These are phyloP conservation scores for Halophytophthora batemanensis DNA, from an alignment of 352 stramenopile species.

Conservation along the genomic window DNA sequence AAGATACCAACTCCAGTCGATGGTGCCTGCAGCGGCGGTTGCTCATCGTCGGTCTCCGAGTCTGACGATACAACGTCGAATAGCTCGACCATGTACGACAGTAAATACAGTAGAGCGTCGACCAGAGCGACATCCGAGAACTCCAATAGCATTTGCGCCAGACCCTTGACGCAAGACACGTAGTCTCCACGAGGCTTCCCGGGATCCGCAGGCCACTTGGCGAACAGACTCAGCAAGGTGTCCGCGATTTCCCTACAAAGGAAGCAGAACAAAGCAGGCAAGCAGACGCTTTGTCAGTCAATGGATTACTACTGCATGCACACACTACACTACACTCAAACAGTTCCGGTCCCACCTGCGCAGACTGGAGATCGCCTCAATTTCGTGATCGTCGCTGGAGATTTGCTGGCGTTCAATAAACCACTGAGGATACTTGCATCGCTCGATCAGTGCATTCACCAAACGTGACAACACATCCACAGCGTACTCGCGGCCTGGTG, in stretches of 20 bases:
- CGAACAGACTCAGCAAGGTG: constrained; percentile 77
- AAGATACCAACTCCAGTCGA: constrained; percentile 55
- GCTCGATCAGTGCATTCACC: constrained; percentile 63
- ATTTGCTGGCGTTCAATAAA: constrained; percentile 58
- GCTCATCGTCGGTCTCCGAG: constrained; percentile 52
- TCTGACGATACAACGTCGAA: constrained; percentile 82
- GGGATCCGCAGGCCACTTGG: constrained; percentile 63
- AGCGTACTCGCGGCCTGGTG: constrained; percentile 29
- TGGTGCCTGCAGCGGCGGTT: constrained; percentile 15
- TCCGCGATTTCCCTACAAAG: constrained; percentile 69
- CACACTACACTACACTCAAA: neutral
- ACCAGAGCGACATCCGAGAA: constrained; percentile 53
- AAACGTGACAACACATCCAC: constrained; percentile 51
- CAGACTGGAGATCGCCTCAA: constrained; percentile 47
- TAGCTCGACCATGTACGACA: constrained; percentile 76
- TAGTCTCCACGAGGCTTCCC: constrained; percentile 34
- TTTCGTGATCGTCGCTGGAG: constrained; percentile 48
- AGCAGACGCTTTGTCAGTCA: constrained; percentile 6
- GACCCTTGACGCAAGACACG: constrained; percentile 55
- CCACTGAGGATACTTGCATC: constrained; percentile 56
- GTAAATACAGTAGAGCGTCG: constrained; percentile 68
- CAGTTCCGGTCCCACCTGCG: constrained; percentile 43
- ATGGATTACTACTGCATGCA: neutral
- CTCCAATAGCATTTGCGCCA: constrained; percentile 46
- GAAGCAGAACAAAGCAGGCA: neutral